These are phyloP conservation scores for Xylaria acuta DNA, from an alignment of 495 filamentous ascomycete genomes.

Conservation along the genomic window DNA sequence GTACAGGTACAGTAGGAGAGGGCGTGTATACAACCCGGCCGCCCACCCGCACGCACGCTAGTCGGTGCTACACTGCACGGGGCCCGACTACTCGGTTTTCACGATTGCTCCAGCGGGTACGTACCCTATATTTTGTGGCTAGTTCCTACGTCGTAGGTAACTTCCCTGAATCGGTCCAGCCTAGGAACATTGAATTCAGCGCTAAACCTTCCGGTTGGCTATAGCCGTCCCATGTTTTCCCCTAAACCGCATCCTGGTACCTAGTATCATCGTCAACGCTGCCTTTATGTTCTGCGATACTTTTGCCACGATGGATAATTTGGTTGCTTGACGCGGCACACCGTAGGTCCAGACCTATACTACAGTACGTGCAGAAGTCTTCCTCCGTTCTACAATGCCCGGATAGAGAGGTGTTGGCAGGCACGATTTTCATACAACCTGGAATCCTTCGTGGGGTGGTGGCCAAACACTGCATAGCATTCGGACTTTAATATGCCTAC, in stretches of 20 bases:
- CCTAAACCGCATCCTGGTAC: neutral
- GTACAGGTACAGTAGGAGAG: neutral
- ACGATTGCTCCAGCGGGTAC: constrained; percentile 2
- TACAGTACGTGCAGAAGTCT: neutral
- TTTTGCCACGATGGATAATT: constrained; percentile 19
- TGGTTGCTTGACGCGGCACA: neutral
- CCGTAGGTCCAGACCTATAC: neutral
- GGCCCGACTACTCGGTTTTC: constrained; percentile 33
- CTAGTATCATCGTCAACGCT: neutral
- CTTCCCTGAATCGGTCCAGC: constrained; percentile 13
- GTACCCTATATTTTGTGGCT: neutral
- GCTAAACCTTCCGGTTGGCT: constrained; percentile 21
- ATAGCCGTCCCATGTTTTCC: constrained; percentile 7
- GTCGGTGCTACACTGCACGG: constrained; percentile 26
- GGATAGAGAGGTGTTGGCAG: neutral
- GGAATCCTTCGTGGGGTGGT: neutral
- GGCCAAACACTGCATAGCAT: neutral
- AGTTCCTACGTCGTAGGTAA: neutral
- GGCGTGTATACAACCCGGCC: constrained; percentile 10
- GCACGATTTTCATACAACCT: neutral
- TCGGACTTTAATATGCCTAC: neutral
- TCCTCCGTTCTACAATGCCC: neutral
- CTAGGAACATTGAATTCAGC: constrained; percentile 3
- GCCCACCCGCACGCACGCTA: constrained; percentile 22
- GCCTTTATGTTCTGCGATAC: neutral